These are phyloP conservation scores for Hygrocybe coccinea DNA, from an alignment of 768 basidiomycete genomes.

Conservation along the genomic window DNA sequence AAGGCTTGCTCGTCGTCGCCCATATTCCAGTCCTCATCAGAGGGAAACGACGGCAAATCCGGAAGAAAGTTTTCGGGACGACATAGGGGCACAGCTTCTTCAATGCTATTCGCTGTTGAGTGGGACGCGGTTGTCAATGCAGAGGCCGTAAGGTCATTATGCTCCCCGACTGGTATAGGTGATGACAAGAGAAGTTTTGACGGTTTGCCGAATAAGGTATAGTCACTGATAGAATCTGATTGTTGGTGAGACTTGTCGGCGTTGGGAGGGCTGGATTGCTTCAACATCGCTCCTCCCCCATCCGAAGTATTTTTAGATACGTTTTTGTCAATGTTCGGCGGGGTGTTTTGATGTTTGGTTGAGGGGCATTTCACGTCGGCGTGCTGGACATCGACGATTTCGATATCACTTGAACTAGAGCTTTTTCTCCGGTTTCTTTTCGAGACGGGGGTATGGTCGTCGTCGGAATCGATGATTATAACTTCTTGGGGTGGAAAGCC, in stretches of 20 bases:
- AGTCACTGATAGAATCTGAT: neutral
- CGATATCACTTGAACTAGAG: slow-evolving; percentile 29
- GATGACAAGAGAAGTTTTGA: slow-evolving; percentile 2
- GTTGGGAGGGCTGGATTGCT: too few relatives aligned
- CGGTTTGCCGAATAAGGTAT: slow-evolving; percentile 12
- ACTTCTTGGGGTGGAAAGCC: slow-evolving; percentile 32
- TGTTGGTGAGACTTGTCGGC: too few relatives aligned
- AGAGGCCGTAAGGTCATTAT: too few relatives aligned
- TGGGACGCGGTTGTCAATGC: too few relatives aligned
- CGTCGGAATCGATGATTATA: slow-evolving; percentile 63
- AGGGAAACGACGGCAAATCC: slow-evolving; percentile 16
- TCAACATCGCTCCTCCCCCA: too few relatives aligned
- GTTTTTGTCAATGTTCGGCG: too few relatives aligned
- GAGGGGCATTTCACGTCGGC: neutral
- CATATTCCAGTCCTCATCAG: slow-evolving; percentile 57
- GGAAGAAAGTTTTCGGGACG: neutral
- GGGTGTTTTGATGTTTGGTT: neutral
- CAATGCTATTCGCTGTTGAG: too few relatives aligned
- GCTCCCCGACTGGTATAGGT: neutral
- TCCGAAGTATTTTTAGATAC: too few relatives aligned
- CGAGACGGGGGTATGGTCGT: slow-evolving; percentile 29
- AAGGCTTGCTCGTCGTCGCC: slow-evolving; percentile 61
- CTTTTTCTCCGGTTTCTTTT: slow-evolving; percentile 10
- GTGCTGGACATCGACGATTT: slow-evolving; percentile 27
- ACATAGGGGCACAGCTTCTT: too few relatives aligned